Evolutionary conservation across 2,329 filamentous ascomycete species (phyloP), one percentile per base, ranked within the genome.

Genomic region (Aotearoamyces nothofagi): DNA sequence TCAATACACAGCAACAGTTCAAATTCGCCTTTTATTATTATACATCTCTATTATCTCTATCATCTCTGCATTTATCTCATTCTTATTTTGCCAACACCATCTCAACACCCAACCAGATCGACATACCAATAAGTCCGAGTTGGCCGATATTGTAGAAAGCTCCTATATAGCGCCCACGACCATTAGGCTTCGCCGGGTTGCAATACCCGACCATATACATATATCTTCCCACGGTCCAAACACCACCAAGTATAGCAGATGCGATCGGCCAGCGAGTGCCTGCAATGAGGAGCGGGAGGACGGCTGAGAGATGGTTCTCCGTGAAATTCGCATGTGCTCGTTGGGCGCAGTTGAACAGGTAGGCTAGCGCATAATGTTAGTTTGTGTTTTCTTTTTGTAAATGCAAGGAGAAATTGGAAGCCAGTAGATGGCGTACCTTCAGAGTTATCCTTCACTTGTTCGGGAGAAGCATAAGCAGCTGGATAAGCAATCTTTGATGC

Each of bases 261-360:
- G 53, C 49, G 5, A 59, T 33, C 3, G 73, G 74, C 47, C 57
- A 72, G 20, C 51, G 47, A 14, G 75, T 45, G 17, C 73, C 71
- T 7, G 66, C 52, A 40, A 78, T 57, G 34, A 73, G 47, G 8
- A 75, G 52, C 14, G 58, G 52, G 13, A 53, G 56, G 8, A 76
- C 43, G 44, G 66, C 57, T 3, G 66, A 55, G 6, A 61, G 53
- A 19, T 67, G 55, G 52, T 69, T 73, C 57, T 78, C 74, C 38
- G 58, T 60, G 53, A 61, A 78, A 57, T 78, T 76, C 41, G 57
- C 52, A 47, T 78, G 73, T 7, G 69, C 62, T 26, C 68, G 65
- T 44, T 75, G 69, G 29, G 66, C 66, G 55, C 70, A 76, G 58
- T 78, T 78, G 57, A 78, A 77, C 30, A 49, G 45, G 47, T 53